Evolutionary conservation across 495 filamentous ascomycete genomes (phyloP).

Genomic region (Thermochaetoides thermophila): DNA sequence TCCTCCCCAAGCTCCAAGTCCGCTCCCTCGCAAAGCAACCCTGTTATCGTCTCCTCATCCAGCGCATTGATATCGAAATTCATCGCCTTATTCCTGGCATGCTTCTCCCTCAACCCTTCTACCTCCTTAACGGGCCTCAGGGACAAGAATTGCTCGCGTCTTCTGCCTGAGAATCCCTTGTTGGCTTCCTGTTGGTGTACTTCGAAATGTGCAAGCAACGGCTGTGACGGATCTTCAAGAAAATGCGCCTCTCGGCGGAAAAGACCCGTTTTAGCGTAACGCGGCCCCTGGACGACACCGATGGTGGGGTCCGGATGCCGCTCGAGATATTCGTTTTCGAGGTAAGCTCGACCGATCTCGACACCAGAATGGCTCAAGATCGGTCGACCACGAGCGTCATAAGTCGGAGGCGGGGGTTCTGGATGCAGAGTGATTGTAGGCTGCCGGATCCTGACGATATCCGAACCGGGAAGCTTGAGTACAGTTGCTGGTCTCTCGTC

Average conservation of each 20-base stretch:
- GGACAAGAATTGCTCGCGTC: slow-evolving; percentile 1
- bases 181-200: slow-evolving; percentile 11
- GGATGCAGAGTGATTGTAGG: slow-evolving; percentile 31
- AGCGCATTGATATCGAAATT: slow-evolving; percentile 16
- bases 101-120: not conserved
- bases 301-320: slow-evolving; percentile 20
- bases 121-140: slow-evolving; percentile 2
- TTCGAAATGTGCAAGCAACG: slow-evolving; percentile 20
- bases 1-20: slow-evolving; percentile 4
- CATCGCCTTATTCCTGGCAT: slow-evolving; percentile 12
- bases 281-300: slow-evolving; percentile 31
- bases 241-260: slow-evolving; percentile 27
- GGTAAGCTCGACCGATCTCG: slow-evolving; percentile 11
- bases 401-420: slow-evolving; percentile 24
- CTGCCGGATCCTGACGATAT: slow-evolving; percentile 14
- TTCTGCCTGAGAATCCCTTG: slow-evolving; percentile 3
- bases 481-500: slow-evolving; percentile 10
- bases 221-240: slow-evolving; percentile 15
- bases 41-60: slow-evolving; percentile 2
- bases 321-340: slow-evolving; percentile 17
- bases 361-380: slow-evolving; percentile 9
- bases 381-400: slow-evolving; percentile 8
- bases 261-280: slow-evolving; percentile 25
- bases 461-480: slow-evolving; percentile 8
- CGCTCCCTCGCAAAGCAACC: slow-evolving; percentile 9